Conservation (phyloP, 768 basidiomycete genomes). For the Kwoniella dendrophila region DNA sequence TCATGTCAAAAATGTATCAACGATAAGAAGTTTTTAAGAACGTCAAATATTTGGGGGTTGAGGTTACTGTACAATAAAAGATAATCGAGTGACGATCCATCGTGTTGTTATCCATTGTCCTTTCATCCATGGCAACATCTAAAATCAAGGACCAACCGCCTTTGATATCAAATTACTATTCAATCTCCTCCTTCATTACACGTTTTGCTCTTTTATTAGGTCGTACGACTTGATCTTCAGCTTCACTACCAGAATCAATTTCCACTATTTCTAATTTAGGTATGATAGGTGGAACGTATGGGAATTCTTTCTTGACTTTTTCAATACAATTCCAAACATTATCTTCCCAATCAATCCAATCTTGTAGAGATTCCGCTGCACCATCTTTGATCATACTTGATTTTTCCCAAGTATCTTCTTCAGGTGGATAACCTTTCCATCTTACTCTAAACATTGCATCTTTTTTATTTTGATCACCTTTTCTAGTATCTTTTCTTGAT, state of each 20-base stretch:
- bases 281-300: neutral
- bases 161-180: neutral
- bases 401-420: constrained; percentile 43
- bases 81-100: too few relatives aligned
- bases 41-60: too few relatives aligned
- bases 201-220: neutral
- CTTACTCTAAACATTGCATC: constrained; percentile 38
- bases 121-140: too few relatives aligned
- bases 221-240: neutral
- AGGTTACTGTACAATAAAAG: too few relatives aligned
- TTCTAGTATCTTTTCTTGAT: constrained; percentile 18
- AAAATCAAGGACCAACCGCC: neutral
- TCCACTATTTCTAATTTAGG: neutral
- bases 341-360: constrained; percentile 39
- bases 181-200: neutral
- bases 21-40: too few relatives aligned
- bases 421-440: constrained; percentile 39
- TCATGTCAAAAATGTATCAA: too few relatives aligned
- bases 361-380: constrained; percentile 26
- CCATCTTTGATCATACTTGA: constrained; percentile 20
- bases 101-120: too few relatives aligned
- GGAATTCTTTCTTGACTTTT: constrained; percentile 23
- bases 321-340: constrained; percentile 26
- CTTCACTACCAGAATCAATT: neutral
- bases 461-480: constrained; percentile 15